Evolutionary conservation across 2,329 filamentous ascomycete genomes (phyloP).

Genomic region (Colletotrichum costaricense): DNA sequence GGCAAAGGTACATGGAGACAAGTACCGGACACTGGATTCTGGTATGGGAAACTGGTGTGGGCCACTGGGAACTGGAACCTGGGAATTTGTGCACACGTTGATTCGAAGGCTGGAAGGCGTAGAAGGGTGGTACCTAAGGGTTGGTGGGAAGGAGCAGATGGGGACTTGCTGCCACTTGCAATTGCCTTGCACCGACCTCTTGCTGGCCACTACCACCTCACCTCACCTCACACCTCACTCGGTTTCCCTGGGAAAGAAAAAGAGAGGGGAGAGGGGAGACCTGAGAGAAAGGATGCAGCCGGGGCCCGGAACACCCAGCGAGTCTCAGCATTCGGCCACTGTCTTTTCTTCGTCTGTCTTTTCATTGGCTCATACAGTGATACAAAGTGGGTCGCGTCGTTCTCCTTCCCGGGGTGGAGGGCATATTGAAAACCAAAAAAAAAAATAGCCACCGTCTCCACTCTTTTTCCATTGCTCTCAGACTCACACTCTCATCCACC

Average conservation of each 20-base stretch:
- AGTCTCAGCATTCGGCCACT: constrained; percentile 33
- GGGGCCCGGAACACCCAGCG: constrained; percentile 24
- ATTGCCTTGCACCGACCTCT: constrained; percentile 3
- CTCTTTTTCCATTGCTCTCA: not conserved
- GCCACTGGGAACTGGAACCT: not conserved
- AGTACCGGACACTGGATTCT: constrained; percentile 1
- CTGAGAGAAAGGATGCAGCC: constrained; percentile 21
- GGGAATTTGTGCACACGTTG: too few species aligned
- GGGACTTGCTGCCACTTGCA: not conserved
- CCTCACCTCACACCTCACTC: not conserved
- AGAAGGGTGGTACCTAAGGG: too few species aligned
- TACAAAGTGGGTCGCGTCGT: constrained; percentile 3
- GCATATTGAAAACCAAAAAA: constrained; percentile 19
- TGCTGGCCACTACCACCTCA: not conserved
- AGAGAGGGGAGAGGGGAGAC: not conserved
- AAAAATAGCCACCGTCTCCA: constrained; percentile 5
- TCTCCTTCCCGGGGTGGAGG: constrained; percentile 13
- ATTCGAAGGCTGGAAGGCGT: too few species aligned
- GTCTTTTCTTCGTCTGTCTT: constrained; percentile 11
- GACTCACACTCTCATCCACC: not conserved
- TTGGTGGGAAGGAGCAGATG: not conserved
- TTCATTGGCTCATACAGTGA: constrained; percentile 5
- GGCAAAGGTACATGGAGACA: not conserved
- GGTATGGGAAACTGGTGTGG: not conserved
- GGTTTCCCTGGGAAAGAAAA: not conserved